Conservation (phyloP, 106 monocot genomes). For the Cymbidium sinense region DNA sequence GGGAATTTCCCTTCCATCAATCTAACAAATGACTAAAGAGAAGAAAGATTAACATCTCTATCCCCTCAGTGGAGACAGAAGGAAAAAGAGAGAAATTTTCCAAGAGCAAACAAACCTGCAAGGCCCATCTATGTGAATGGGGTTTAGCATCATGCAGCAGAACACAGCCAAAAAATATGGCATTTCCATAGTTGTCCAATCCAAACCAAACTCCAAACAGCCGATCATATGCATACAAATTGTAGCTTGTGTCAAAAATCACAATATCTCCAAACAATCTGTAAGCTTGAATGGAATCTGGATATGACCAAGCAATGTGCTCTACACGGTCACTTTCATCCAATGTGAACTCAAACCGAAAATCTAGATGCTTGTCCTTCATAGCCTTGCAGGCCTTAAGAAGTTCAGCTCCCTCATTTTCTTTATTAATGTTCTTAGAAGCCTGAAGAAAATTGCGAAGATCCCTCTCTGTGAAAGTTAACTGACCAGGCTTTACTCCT, state of each 20-base stretch:
- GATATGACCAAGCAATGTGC: slow-evolving; percentile 64
- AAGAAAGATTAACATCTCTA: not conserved
- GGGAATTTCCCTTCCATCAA: slow-evolving; percentile 67
- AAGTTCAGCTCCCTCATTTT: slow-evolving; percentile 69
- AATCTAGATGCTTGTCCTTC: slow-evolving; percentile 48
- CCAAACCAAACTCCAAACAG: slow-evolving; percentile 79
- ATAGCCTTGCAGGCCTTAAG: slow-evolving; percentile 60
- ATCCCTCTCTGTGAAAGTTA: slow-evolving; percentile 77
- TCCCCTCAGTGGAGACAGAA: not conserved
- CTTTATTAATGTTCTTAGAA: slow-evolving; percentile 58
- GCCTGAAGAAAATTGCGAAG: slow-evolving; percentile 76
- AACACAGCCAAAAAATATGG: slow-evolving; percentile 66
- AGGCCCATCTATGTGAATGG: slow-evolving; percentile 60
- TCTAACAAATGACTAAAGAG: slow-evolving; percentile 48
- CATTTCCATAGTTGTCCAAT: slow-evolving; percentile 67
- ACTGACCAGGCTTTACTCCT: slow-evolving; percentile 33
- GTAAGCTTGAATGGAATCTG: slow-evolving; percentile 62
- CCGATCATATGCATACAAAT: slow-evolving; percentile 65
- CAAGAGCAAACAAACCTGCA: slow-evolving; percentile 39
- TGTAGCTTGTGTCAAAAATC: slow-evolving; percentile 66
- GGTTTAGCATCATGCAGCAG: slow-evolving; percentile 56
- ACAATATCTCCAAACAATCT: slow-evolving; percentile 68
- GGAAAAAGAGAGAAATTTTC: not conserved
- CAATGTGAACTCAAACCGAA: slow-evolving; percentile 54
- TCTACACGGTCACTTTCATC: slow-evolving; percentile 44